Percentiles rank a stretch among this genome's conserved stretches.
Conservation (phyloP, 768 basidiomycete genomes). For the Russula sp. region DNA sequence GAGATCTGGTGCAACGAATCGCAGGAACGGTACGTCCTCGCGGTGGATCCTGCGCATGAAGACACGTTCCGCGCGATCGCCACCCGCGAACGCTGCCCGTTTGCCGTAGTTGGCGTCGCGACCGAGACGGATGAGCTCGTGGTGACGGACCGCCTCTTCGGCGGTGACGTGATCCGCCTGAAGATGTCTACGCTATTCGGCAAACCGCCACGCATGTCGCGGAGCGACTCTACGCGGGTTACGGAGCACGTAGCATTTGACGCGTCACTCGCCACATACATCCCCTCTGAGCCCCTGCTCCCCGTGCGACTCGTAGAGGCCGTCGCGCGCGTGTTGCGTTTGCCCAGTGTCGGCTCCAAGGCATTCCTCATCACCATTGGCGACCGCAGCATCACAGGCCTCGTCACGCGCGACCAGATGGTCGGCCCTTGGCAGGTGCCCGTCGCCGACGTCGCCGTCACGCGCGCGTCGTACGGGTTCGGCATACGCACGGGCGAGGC, state of each 20-base stretch:
- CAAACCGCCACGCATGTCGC: slow-evolving; percentile 87
- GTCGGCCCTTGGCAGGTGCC: slow-evolving; percentile 99
- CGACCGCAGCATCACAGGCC: slow-evolving; percentile 87
- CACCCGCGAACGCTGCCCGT: slow-evolving; percentile 86
- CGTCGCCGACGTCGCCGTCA: slow-evolving; percentile 95
- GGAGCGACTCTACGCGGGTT: slow-evolving; percentile 49
- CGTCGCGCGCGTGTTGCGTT: slow-evolving; percentile 72
- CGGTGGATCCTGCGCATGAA: slow-evolving; percentile 60
- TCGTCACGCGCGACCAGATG: slow-evolving; percentile 97
- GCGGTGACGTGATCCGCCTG: slow-evolving; percentile 73
- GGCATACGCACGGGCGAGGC: slow-evolving; percentile 80
- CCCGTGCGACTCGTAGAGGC: slow-evolving; percentile 53
- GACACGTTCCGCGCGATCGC: slow-evolving; percentile 68
- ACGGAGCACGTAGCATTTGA: slow-evolving; percentile 55
- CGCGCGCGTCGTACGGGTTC: slow-evolving; percentile 91
- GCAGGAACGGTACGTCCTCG: slow-evolving; percentile 96
- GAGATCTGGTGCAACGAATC: slow-evolving; percentile 99
- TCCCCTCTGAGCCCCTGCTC: slow-evolving; percentile 38
- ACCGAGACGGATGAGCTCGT: slow-evolving; percentile 76
- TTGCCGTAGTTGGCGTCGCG: slow-evolving; percentile 83
- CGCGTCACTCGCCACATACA: slow-evolving; percentile 55
- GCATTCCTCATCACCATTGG: slow-evolving; percentile 98
- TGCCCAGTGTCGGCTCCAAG: slow-evolving; percentile 92
- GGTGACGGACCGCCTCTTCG: slow-evolving; percentile 81
- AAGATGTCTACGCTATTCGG: slow-evolving; percentile 96